phyloP scores from a whole-genome alignment of 2,329 filamentous ascomycete species.

The Penicillium italicum region DNA sequence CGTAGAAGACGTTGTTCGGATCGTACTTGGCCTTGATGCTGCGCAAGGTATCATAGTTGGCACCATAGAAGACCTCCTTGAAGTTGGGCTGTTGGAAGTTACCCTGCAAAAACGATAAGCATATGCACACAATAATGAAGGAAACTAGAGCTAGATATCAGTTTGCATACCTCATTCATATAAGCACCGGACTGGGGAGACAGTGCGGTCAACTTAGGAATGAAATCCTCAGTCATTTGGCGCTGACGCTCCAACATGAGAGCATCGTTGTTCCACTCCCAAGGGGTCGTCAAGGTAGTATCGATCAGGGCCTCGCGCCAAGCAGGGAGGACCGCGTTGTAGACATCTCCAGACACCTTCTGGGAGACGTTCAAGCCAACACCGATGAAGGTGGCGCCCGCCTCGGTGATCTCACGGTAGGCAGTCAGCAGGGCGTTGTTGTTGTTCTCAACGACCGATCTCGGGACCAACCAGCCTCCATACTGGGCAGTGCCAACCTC shows the following conservation, averaged over 20 bases:
- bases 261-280: slow-evolving; percentile 34
- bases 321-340: slow-evolving; percentile 43
- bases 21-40: slow-evolving; percentile 41
- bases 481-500: slow-evolving; percentile 40
- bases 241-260: slow-evolving; percentile 36
- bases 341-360: slow-evolving; percentile 38
- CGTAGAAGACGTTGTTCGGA: slow-evolving; percentile 35
- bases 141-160: not conserved
- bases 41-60: slow-evolving; percentile 34
- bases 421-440: slow-evolving; percentile 29
- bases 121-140: not conserved
- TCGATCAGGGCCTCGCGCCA: slow-evolving; percentile 46
- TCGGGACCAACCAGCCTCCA: slow-evolving; percentile 36
- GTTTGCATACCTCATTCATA: slow-evolving; percentile 15
- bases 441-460: slow-evolving; percentile 33
- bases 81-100: slow-evolving; percentile 37
- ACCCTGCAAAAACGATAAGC: slow-evolving; percentile 11
- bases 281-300: slow-evolving; percentile 35
- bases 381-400: slow-evolving; percentile 35
- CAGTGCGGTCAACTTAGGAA: slow-evolving; percentile 36
- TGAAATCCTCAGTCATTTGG: slow-evolving; percentile 40
- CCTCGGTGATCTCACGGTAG: slow-evolving; percentile 34
- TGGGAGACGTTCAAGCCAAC: slow-evolving; percentile 40
- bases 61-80: slow-evolving; percentile 38
- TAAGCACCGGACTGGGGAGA: slow-evolving; percentile 34